These are phyloP conservation scores for Aspergillus sp. DNA, from an alignment of 2,329 filamentous ascomycete species.

Conservation along the genomic window DNA sequence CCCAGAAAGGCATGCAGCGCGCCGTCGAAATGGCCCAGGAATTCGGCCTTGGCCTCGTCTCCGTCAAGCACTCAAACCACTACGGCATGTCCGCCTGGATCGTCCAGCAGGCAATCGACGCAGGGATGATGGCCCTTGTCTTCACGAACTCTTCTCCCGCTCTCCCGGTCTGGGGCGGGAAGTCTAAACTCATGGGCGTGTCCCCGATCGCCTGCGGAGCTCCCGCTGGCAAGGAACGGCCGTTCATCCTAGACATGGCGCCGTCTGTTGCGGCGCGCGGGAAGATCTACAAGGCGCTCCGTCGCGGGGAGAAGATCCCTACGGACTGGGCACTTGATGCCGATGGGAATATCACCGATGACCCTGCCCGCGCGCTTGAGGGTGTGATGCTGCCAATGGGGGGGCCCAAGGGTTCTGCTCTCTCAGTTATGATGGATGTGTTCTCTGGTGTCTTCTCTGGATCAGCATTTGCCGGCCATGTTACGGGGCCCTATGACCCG, in stretches of 20 bases:
- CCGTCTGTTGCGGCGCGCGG: conserved; percentile 46
- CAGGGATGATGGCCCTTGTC: conserved; percentile 67
- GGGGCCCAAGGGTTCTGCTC: conserved; percentile 74
- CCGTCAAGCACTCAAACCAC: conserved; percentile 75
- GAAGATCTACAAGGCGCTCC: conserved; percentile 47
- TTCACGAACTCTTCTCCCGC: conserved; percentile 73
- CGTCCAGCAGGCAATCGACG: conserved; percentile 74
- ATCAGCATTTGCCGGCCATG: conserved; percentile 74
- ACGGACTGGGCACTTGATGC: conserved; percentile 71
- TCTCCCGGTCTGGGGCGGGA: conserved; percentile 69
- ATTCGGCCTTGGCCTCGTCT: conserved; percentile 72
- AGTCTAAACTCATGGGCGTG: conserved; percentile 68
- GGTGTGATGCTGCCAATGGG: conserved; percentile 87
- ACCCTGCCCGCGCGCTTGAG: conserved; percentile 68
- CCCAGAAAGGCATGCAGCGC: conserved; percentile 63
- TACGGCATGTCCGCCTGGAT: conserved; percentile 83
- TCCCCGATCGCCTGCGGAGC: conserved; percentile 74
- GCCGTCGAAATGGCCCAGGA: conserved; percentile 67
- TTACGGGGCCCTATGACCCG: conserved; percentile 74
- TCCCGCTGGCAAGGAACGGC: conserved; percentile 58
- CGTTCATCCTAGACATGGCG: conserved; percentile 58
- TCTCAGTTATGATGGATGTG: conserved; percentile 86
- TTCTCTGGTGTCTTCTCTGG: conserved; percentile 77
- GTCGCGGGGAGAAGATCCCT: conserved; percentile 45
- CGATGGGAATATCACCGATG: conserved; percentile 67